A percentile compares a stretch with the other conserved stretches of the same genome.
phyloP scores from a whole-genome alignment of 2,329 filamentous ascomycete genomes.

The Phialocephala sp. region DNA sequence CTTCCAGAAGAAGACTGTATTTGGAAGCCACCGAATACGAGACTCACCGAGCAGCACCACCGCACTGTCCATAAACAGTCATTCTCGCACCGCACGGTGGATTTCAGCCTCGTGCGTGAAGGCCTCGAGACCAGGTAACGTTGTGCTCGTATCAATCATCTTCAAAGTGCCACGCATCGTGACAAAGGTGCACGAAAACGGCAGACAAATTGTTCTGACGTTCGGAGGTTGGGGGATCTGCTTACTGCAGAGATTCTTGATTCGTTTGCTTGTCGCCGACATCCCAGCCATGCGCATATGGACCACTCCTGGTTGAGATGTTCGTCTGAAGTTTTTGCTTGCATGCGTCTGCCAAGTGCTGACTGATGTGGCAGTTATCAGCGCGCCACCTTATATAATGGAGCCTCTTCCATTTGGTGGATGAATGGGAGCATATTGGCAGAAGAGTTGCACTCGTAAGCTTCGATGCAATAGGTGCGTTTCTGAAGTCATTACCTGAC shows the following conservation, averaged over 20 bases:
- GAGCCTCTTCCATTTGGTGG: background rate
- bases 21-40: slow-evolving; percentile 5
- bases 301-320: background rate
- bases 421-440: background rate
- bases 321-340: background rate
- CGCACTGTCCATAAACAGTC: background rate
- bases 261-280: slow-evolving; percentile 5
- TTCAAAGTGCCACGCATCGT: slow-evolving; percentile 1
- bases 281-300: background rate
- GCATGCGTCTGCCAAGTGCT: slow-evolving; percentile 7
- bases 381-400: slow-evolving; percentile 3
- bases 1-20: background rate
- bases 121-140: background rate
- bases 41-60: background rate
- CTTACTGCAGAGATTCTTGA: background rate
- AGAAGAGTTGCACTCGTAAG: background rate
- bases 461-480: background rate
- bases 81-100: background rate
- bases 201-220: background rate
- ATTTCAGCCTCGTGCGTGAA: slow-evolving; percentile 2
- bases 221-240: slow-evolving; percentile 2
- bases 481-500: background rate
- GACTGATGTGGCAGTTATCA: background rate
- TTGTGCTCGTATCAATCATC: slow-evolving; percentile 9
- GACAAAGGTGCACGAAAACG: slow-evolving; percentile 4